Base-by-base conservation (phyloP, 1,139 yeast genomes). In the Blastobotrys arbuscula region DNA sequence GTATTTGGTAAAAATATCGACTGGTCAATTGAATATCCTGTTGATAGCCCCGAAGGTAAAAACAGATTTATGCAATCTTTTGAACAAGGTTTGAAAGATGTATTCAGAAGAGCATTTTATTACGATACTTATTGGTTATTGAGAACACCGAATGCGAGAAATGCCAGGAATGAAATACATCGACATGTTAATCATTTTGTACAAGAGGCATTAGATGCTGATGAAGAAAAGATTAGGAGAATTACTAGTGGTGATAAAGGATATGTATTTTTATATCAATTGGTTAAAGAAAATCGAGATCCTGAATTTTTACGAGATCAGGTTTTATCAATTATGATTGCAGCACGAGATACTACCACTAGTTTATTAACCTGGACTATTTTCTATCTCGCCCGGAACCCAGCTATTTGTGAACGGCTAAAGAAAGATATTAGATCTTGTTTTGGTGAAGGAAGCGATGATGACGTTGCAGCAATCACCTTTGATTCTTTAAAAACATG, bases 301-400 rank as follows among this genome's bases (percentile, higher is more conserved):
- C 77, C 75, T 4, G 59, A 55, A 39, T 69, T 70, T 15, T 68
- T 77, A 54, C 69, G 77, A 48, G 79, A 76, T 59, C 79, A 76
- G 59, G 63, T 72, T 49, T 67, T 77, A 55, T 75, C 75, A 55
- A 71, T 77, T 52, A 63, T 77, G 54, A 66, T 75, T 35, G 80
- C 80, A 21, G 80, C 79, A 23, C 69, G 81, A 57, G 80, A 76
- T 58, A 76, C 81, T 28, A 76, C 80, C 33, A 78, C 80, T 2
- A 74, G 75, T 6, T 63, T 75, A 46, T 65, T 76, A 51, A 69
- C 78, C n/a, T 75, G 73, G 58, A 56, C 70, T 12, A 64, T 75
- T 50, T 74, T 64, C 53, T 77, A 74, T 56, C 65, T 76, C 48
- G 71, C 77, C 2, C 65, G 75, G 51, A 67, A 73, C 53, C 76